Evolutionary conservation across 2,329 filamentous ascomycete species (phyloP).

Genomic region (Massarina eburnea): DNA sequence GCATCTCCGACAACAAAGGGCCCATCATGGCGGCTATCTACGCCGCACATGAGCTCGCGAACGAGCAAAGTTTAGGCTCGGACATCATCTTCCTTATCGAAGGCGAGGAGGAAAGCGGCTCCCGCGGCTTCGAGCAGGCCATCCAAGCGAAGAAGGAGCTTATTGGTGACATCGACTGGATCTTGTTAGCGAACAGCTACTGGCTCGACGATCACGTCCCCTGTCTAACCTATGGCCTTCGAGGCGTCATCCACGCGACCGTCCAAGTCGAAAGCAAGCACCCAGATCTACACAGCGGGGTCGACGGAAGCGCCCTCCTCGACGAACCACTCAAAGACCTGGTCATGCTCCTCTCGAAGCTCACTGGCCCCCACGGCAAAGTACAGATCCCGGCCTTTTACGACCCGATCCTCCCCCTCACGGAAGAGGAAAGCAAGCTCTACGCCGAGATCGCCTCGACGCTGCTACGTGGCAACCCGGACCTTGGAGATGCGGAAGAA

Average conservation of each 20-base stretch:
- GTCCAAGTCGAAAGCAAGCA: constrained; percentile 82
- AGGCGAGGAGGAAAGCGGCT: constrained; percentile 94
- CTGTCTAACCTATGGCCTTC: constrained; percentile 89
- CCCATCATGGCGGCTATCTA: constrained; percentile 93
- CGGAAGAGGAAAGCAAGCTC: constrained; percentile 71
- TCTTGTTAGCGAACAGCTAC: constrained; percentile 94
- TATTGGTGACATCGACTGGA: constrained; percentile 91
- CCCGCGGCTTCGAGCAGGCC: constrained; percentile 83
- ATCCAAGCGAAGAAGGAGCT: constrained; percentile 77
- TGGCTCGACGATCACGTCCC: constrained; percentile 97
- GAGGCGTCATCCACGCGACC: constrained; percentile 91
- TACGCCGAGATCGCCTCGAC: constrained; percentile 84
- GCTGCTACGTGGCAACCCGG: constrained; percentile 70
- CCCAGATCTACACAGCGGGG: constrained; percentile 90
- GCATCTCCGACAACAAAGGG: constrained; percentile 97
- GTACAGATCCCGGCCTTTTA: constrained; percentile 89
- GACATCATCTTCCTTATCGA: constrained; percentile 95
- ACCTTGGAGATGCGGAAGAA: constrained; percentile 63
- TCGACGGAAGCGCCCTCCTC: constrained; percentile 89
- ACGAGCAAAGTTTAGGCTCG: constrained; percentile 79
- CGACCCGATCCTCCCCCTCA: constrained; percentile 76
- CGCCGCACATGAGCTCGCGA: constrained; percentile 84
- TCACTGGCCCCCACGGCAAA: constrained; percentile 78
- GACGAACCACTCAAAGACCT: constrained; percentile 93
- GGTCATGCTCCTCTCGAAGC: constrained; percentile 75